phyloP scores from a whole-genome alignment of 2,329 filamentous ascomycete genomes.

The Cladophialophora carrionii region DNA sequence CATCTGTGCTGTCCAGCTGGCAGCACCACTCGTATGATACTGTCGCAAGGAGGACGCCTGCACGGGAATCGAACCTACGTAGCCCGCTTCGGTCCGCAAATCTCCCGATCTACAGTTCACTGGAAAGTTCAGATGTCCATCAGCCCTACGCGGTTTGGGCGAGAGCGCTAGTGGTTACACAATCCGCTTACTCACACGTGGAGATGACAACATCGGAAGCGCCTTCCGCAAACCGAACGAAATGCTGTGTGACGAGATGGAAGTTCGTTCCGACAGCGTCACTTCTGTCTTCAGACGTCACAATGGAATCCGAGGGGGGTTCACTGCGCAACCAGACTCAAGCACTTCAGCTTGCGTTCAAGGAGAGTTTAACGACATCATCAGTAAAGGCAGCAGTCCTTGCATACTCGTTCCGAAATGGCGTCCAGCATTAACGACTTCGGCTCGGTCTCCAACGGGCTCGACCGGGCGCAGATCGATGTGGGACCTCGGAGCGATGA shows the following conservation, averaged over 20 bases:
- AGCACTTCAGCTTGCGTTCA: neutral
- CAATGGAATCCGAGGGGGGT: neutral
- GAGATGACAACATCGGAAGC: neutral
- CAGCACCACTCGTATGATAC: neutral
- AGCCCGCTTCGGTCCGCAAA: no score
- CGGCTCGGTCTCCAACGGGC: neutral
- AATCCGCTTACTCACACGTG: neutral
- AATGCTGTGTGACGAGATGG: neutral
- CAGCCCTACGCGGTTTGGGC: neutral
- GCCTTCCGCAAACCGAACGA: neutral
- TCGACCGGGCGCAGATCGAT: slow-evolving; percentile 1
- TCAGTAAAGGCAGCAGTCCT: neutral
- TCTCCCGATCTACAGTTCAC: no score
- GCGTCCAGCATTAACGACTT: neutral
- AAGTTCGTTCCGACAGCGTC: neutral
- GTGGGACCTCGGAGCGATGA: neutral
- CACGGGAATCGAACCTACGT: no score
- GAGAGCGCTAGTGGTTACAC: neutral
- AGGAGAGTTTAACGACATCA: neutral
- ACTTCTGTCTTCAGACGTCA: neutral
- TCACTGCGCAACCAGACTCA: neutral
- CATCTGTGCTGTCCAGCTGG: no score
- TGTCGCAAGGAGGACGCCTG: no score
- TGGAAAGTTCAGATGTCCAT: neutral
- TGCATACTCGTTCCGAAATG: neutral